Evolutionary conservation across 768 basidiomycete genomes (phyloP).

Genomic region (Lactarius hengduanensis): DNA sequence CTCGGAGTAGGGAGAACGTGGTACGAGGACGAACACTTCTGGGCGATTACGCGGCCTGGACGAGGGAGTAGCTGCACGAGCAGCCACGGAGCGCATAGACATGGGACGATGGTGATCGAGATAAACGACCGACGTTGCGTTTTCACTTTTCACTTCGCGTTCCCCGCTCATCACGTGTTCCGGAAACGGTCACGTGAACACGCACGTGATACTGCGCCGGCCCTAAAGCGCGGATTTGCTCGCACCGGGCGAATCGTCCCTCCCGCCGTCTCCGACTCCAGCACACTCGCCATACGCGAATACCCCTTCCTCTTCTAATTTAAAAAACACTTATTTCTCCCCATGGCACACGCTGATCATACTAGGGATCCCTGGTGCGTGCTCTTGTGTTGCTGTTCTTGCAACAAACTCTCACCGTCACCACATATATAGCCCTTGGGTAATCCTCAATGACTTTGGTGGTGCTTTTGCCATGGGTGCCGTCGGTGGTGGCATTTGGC

Average conservation of each 20-base stretch:
- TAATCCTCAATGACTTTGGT: conserved; percentile 97
- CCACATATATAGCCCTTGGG: conserved; percentile 75
- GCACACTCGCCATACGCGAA: conserved; percentile 9
- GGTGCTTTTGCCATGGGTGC: conserved; percentile 98
- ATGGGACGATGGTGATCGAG: conserved; percentile 18
- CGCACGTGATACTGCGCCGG: conserved; percentile 12
- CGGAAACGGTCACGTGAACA: background rate
- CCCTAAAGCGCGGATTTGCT: conserved; percentile 19
- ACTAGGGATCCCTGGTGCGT: conserved; percentile 88
- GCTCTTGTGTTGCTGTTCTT: background rate
- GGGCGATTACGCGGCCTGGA: conserved; percentile 38
- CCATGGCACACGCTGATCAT: conserved; percentile 89
- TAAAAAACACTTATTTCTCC: conserved; percentile 15
- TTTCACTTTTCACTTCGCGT: conserved; percentile 17
- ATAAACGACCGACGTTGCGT: conserved; percentile 1
- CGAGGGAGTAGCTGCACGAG: conserved; percentile 16
- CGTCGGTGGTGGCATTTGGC: conserved; percentile 97
- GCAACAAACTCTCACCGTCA: conserved; percentile 14
- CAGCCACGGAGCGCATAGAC: conserved; percentile 12
- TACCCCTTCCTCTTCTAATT: conserved; percentile 24
- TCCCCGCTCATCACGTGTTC: conserved; percentile 12
- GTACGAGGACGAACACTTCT: conserved; percentile 60
- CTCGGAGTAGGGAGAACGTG: conserved; percentile 44
- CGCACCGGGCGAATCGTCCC: background rate
- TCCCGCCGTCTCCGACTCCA: conserved; percentile 16